Evolutionary conservation across 2,329 filamentous ascomycete genomes (phyloP), one percentile per base, ranked within the genome.

Genomic region (Pseudogymnoascus sp.): DNA sequence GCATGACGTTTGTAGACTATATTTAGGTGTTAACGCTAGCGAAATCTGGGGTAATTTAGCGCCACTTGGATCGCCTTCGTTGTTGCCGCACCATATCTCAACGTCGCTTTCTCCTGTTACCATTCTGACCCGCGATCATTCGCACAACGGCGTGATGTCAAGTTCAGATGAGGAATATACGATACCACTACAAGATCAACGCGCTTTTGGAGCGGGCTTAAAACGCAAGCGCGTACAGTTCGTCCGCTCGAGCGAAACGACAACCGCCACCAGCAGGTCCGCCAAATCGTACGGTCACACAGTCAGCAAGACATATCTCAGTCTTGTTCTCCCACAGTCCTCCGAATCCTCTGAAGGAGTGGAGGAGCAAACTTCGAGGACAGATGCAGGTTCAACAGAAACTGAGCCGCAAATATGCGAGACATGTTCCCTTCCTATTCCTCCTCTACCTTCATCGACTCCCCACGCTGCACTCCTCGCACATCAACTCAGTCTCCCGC

Each of bases 401-500:
- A 12, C 61, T 16, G n/a, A 43, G 60, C 65, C 25, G 14, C 62
- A 30, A 20, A 65, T 76, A 59, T 88, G 85, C 70, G 75, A 81
- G 60, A 75, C 85, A 62, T 88, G 85, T 74, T 77, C 76, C n/a
- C 76, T 87, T n/a, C 83, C 83, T 4, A 62, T 85, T 32, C 65
- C 67, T 16, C 75, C 83, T 30, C 81, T 79, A 14, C 63, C 83
- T 38, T 62, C 62, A 32, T 41, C 58, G 50, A 60, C n/a, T 63
- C 70, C 58, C 32, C 88, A 88, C 70, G 82, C 84, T 67, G 76
- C 80, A 25, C 86, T 82, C 32, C 78, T 90, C 60, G 84, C 85
- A 6, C 89, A 92, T 69, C 88, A 91, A 74, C 80, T 89, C 37
- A 85, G 82, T 63, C 76, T 91, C 1, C 72, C 78, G 3, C 87